Evolutionary conservation across 768 basidiomycete species (phyloP).

Genomic region (Psilocybe sp.): DNA sequence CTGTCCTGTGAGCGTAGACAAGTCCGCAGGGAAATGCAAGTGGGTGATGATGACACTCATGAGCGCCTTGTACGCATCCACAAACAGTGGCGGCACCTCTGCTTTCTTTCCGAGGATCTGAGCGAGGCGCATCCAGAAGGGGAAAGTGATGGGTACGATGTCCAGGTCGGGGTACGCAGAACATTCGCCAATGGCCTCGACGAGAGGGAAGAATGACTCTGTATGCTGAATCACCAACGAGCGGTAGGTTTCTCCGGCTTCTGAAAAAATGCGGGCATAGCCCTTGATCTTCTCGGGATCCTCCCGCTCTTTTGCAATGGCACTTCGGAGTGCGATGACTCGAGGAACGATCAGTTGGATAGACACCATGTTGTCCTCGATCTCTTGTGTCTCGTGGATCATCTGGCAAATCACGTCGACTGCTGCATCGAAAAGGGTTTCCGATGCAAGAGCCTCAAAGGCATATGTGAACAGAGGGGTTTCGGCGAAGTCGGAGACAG

Average conservation of each 20-base stretch:
- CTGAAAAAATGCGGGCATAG: conserved; percentile 89
- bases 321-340: conserved; percentile 70
- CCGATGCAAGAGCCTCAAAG: conserved; percentile 81
- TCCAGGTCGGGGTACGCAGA: conserved; percentile 92
- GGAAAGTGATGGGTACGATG: conserved; percentile 95
- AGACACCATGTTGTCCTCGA: conserved; percentile 88
- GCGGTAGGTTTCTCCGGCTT: conserved; percentile 96
- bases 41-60: conserved; percentile 87
- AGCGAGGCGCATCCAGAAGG: conserved; percentile 98
- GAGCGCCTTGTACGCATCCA: conserved; percentile 80
- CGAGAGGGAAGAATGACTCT: conserved; percentile 91
- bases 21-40: conserved; percentile 85
- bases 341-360: conserved; percentile 87
- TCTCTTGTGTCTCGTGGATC: conserved; percentile 97
- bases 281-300: conserved; percentile 90
- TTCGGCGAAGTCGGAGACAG: conserved; percentile 56
- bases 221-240: conserved; percentile 84
- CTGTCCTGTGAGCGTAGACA: conserved; percentile 62
- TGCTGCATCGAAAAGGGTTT: conserved; percentile 89
- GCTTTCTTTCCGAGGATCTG: conserved; percentile 79
- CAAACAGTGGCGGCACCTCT: conserved; percentile 70
- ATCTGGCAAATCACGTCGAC: conserved; percentile 91
- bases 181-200: conserved; percentile 91
- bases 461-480: conserved; percentile 79
- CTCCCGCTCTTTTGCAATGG: conserved; percentile 57